phyloP scores from a whole-genome alignment of 2,329 filamentous ascomycete genomes.

The Fusarium hainanense region DNA sequence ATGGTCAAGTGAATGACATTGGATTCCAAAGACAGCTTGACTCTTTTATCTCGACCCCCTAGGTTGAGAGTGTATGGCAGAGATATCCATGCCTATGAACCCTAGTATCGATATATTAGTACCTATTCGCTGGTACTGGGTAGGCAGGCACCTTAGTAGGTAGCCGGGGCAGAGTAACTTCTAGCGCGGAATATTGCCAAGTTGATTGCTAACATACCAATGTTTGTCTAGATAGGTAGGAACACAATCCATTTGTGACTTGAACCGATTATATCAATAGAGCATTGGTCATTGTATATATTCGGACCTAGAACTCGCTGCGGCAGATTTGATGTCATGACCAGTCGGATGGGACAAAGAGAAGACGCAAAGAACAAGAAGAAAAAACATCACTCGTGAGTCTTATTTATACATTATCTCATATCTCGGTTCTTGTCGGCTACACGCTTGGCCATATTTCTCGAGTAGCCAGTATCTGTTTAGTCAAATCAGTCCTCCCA shows the following conservation, averaged over 20 bases:
- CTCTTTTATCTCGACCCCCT: not conserved
- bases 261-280: not conserved
- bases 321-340: not conserved
- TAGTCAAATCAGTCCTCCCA: not conserved
- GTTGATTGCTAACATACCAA: not conserved
- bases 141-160: no score
- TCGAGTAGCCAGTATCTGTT: not conserved
- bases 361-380: not conserved
- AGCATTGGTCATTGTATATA: not conserved
- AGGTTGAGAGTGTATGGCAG: not conserved
- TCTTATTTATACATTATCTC: not conserved
- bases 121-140: not conserved
- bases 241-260: not conserved
- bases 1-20: not conserved
- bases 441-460: not conserved
- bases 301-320: not conserved
- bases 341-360: not conserved
- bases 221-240: not conserved
- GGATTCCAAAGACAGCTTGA: not conserved
- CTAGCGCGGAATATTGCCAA: not conserved
- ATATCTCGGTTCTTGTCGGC: not conserved
- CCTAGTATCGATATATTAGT: not conserved
- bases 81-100: not conserved
- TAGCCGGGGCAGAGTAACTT: not conserved
- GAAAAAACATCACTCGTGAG: not conserved